Evolutionary conservation across 2,329 filamentous ascomycete genomes (phyloP).

Genomic region (Penicillium nordicum): DNA sequence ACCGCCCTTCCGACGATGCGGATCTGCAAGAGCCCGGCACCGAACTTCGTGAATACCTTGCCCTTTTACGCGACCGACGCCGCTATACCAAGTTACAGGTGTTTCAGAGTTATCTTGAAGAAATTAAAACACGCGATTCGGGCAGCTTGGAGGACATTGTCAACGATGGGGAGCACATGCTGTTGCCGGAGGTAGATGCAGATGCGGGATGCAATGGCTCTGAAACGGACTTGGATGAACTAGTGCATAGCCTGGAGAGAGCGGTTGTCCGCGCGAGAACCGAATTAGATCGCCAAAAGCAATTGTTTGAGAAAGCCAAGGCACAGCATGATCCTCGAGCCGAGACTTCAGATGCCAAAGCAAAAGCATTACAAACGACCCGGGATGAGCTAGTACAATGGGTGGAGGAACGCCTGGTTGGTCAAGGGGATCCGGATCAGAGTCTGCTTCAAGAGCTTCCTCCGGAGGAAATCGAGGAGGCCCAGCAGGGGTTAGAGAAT

Average conservation of each 20-base stretch:
- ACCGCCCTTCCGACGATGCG: slow-evolving; percentile 18
- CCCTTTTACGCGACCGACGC: slow-evolving; percentile 46
- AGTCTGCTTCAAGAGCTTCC: slow-evolving; percentile 26
- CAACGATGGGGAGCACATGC: slow-evolving; percentile 13
- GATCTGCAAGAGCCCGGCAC: slow-evolving; percentile 20
- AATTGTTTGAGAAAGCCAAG: slow-evolving; percentile 33
- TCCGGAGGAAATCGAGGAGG: slow-evolving; percentile 31
- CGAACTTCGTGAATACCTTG: slow-evolving; percentile 41
- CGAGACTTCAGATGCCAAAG: slow-evolving; percentile 18
- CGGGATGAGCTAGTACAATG: slow-evolving; percentile 50
- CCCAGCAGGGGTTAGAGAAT: slow-evolving; percentile 28
- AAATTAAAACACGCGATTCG: slow-evolving; percentile 34
- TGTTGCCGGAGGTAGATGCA: slow-evolving; percentile 18
- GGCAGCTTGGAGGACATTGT: slow-evolving; percentile 22
- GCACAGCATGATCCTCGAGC: slow-evolving; percentile 18
- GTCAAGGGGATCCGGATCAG: slow-evolving; percentile 30
- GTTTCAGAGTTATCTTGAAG: slow-evolving; percentile 46
- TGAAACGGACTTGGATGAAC: slow-evolving; percentile 28
- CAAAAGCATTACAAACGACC: slow-evolving; percentile 43
- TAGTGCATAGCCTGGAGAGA: slow-evolving; percentile 39
- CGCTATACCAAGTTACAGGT: slow-evolving; percentile 47
- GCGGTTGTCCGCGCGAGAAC: slow-evolving; percentile 38
- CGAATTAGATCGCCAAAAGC: slow-evolving; percentile 37
- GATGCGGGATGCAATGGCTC: slow-evolving; percentile 9
- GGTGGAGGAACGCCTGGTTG: slow-evolving; percentile 50